phyloP scores from a whole-genome alignment of 139 green algal genomes.

The Chlorokybus atmophyticus region DNA sequence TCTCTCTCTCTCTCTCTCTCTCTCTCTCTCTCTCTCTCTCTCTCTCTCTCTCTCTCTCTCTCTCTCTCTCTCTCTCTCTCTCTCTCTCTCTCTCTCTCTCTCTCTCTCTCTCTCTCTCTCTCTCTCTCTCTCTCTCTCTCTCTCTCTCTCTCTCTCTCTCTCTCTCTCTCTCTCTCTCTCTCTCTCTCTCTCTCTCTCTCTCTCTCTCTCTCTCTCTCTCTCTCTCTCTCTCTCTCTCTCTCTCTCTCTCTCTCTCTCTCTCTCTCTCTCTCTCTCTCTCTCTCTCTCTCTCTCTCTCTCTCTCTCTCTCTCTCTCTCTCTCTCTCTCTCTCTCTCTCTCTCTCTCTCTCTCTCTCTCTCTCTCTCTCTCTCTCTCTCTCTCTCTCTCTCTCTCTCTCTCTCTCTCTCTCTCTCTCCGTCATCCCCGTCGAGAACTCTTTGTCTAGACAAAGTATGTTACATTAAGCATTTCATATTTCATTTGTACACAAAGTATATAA shows the following conservation, averaged over 20 bases:
- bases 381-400: constrained; percentile 3
- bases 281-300: constrained; percentile 3
- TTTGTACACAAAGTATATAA: too few species aligned
- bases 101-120: constrained; percentile 3
- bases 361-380: constrained; percentile 3
- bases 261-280: constrained; percentile 3
- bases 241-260: constrained; percentile 3
- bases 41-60: constrained; percentile 3
- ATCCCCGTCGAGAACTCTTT: too few species aligned
- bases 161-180: constrained; percentile 3
- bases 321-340: constrained; percentile 3
- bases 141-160: constrained; percentile 3
- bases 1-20: constrained; percentile 3
- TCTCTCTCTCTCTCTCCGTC: background rate
- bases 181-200: constrained; percentile 3
- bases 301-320: constrained; percentile 3
- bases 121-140: constrained; percentile 3
- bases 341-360: constrained; percentile 3
- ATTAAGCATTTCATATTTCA: too few species aligned
- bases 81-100: constrained; percentile 3
- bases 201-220: constrained; percentile 3
- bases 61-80: constrained; percentile 3
- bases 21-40: constrained; percentile 3
- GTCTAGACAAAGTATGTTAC: too few species aligned
- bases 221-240: constrained; percentile 3